A percentile compares a stretch with the other conserved stretches of the same genome.
phyloP scores from a whole-genome alignment of 2,329 filamentous ascomycete species.

The Dryadomyces quercivorus region DNA sequence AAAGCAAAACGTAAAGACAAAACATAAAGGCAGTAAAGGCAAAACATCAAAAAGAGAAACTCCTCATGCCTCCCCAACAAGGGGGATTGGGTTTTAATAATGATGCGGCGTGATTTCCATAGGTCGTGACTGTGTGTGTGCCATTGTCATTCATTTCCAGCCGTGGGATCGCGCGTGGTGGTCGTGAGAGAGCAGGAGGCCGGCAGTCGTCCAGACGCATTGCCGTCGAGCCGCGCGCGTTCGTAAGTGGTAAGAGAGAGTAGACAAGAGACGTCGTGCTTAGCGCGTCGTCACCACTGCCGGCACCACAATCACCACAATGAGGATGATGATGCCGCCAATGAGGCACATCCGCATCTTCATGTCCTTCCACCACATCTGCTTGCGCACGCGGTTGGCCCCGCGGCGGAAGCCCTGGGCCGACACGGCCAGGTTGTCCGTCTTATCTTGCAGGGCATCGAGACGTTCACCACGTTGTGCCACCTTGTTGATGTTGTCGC shows the following conservation, averaged over 20 bases:
- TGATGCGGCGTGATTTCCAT: not conserved
- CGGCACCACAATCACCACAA: constrained; percentile 90
- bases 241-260: not conserved
- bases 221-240: constrained; percentile 1
- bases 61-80: constrained; percentile 2
- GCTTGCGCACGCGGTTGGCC: constrained; percentile 89
- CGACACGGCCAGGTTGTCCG: constrained; percentile 81
- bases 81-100: not conserved
- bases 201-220: not conserved
- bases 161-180: constrained; percentile 6
- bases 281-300: constrained; percentile 27
- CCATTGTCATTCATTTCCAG: not conserved
- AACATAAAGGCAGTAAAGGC: not conserved
- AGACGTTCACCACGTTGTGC: constrained; percentile 84
- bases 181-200: not conserved
- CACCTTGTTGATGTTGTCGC: constrained; percentile 94
- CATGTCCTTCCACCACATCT: constrained; percentile 99
- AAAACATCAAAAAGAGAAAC: not conserved
- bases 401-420: constrained; percentile 93
- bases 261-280: not conserved
- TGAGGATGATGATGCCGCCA: constrained; percentile 77
- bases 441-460: constrained; percentile 85
- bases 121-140: not conserved
- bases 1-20: not conserved
- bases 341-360: constrained; percentile 99